Evolutionary conservation across 2,329 filamentous ascomycete genomes (phyloP), one percentile per base, ranked within the genome.

Genomic region (Phyllosticta citrichinensis): DNA sequence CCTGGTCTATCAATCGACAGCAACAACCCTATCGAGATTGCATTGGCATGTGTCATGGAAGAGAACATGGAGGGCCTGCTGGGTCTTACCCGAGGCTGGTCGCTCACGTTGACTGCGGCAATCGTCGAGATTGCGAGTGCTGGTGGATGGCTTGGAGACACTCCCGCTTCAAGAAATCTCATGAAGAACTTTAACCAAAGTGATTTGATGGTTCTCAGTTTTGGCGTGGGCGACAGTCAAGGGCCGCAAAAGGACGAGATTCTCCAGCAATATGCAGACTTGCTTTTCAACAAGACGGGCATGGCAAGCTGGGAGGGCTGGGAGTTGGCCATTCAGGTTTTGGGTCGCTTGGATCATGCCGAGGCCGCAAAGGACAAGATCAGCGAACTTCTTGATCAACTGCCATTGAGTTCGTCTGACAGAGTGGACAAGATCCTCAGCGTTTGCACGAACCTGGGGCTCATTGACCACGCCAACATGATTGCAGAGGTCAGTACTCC

Each of bases 91-190:
- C 83, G 88, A 59, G 80, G 81, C 5, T 95, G 89, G 88, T 97
- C 92, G 30, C 81, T 94, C 27, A 86, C 89, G 1, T 75, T 96
- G 19, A 86, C 91, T 11, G 82, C 87, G 30, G 85, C 90, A 5
- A 84, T 94, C 17, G 88, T 88, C 3, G 93, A 97, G 73, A 79
- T 97, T 61, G 91, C 89, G 11, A 87, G 85, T n/a, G 79, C 90
- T 25, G 91, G 88, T 9, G 86, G 87, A 53, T 97, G 93, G 93
- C 80, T 97, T 53, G 79, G 80, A 25, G 50, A 62, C 19, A 78
- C 81, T 30, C 77, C 81, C 60, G 74, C 80, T 6, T 77, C 79
- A 30, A 80, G 78, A 64, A 67, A 66, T 19, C 74, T 85, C 55
- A 81, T 88, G 66, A 81, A 84, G 40, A 86, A 85, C 24, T 83